Evolutionary conservation across 139 green algal species (phyloP).

Genomic region (Zygnema cylindricum): DNA sequence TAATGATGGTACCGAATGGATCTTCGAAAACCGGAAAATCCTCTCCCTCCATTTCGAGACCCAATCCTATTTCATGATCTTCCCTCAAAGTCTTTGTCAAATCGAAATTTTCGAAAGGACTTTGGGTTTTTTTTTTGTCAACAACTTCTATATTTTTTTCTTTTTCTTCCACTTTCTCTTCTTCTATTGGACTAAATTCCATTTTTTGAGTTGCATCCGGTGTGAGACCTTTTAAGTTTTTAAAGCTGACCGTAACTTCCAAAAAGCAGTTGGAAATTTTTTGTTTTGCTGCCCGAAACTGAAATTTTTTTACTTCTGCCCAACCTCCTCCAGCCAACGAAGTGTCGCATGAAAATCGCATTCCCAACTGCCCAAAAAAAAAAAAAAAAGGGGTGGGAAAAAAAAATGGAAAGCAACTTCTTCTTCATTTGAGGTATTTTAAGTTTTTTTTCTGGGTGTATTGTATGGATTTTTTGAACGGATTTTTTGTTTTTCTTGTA

Average conservation of each 20-base stretch:
- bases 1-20: not conserved
- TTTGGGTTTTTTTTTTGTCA: not conserved
- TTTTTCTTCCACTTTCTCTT: not conserved
- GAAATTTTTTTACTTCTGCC: conserved; percentile 11
- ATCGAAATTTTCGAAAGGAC: not conserved
- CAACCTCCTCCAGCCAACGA: conserved; percentile 35
- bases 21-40: not conserved
- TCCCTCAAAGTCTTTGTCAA: not conserved
- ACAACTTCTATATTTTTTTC: not conserved
- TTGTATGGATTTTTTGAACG: not conserved
- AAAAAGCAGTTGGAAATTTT: not conserved
- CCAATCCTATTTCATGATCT: not conserved
- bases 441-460: not conserved
- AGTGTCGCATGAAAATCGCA: conserved; percentile 51
- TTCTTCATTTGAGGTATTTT: not conserved
- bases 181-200: conserved; percentile 10
- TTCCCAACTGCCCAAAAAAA: conserved; percentile 30
- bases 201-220: conserved; percentile 9
- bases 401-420: not conserved
- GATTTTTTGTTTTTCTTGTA: not conserved
- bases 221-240: not conserved
- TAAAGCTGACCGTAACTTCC: not conserved
- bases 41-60: not conserved
- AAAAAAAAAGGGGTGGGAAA: too few species aligned
- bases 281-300: too few species aligned